phyloP scores from a whole-genome alignment of 106 monocot genomes.

The Vanilla planifolia region DNA sequence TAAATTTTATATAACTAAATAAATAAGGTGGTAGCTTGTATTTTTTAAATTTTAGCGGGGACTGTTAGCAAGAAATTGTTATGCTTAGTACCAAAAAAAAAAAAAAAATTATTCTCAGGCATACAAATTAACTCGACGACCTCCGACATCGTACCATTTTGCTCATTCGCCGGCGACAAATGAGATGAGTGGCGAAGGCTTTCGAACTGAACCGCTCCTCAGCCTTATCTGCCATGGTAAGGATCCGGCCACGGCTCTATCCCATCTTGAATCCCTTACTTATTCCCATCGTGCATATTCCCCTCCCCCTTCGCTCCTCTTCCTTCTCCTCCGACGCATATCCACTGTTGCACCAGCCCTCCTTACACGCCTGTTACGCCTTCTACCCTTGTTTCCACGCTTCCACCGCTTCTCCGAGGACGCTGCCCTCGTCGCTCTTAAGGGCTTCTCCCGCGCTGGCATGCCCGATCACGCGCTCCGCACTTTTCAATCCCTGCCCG shows the following conservation, averaged over 20 bases:
- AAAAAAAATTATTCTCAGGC: too few relatives aligned
- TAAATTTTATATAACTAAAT: too few relatives aligned
- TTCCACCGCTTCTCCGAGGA: slow-evolving; percentile 61
- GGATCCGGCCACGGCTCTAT: slow-evolving; percentile 53
- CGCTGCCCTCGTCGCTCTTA: slow-evolving; percentile 64
- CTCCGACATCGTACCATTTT: too few relatives aligned
- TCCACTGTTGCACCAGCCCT: slow-evolving; percentile 36
- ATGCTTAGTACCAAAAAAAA: too few relatives aligned
- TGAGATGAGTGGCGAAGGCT: slow-evolving; percentile 1
- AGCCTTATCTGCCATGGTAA: slow-evolving; percentile 27
- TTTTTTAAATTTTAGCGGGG: too few relatives aligned
- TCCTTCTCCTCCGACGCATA: slow-evolving; percentile 59
- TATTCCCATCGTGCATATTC: slow-evolving; percentile 28
- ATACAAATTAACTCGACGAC: too few relatives aligned
- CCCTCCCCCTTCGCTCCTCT: slow-evolving; percentile 53
- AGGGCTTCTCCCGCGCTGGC: slow-evolving; percentile 64
- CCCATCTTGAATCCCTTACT: slow-evolving; percentile 51
- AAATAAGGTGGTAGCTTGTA: too few relatives aligned
- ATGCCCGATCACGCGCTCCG: slow-evolving; percentile 68
- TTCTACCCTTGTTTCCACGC: slow-evolving; percentile 32
- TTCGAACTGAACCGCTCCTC: slow-evolving; percentile 33
- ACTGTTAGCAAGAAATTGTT: too few relatives aligned
- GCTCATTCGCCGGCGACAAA: background rate
- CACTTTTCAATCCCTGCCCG: slow-evolving; percentile 37
- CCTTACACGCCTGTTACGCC: slow-evolving; percentile 63